phyloP scores from a whole-genome alignment of 768 basidiomycete species.

The Amanita brunnescens region DNA sequence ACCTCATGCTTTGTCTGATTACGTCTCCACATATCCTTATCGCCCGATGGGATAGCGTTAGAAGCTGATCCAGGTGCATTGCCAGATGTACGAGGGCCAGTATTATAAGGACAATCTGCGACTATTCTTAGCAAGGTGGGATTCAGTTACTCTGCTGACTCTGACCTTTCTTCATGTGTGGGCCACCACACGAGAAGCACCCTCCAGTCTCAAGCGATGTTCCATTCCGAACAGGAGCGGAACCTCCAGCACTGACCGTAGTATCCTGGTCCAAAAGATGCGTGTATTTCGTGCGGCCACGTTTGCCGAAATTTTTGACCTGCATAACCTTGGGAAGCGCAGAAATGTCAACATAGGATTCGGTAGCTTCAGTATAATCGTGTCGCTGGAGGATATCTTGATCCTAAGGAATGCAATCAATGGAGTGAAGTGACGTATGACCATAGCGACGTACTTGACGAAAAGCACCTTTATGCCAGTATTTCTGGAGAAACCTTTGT shows the following conservation, averaged over 20 bases:
- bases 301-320: slow-evolving; percentile 89
- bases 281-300: slow-evolving; percentile 91
- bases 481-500: slow-evolving; percentile 93
- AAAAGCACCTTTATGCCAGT: slow-evolving; percentile 99
- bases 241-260: slow-evolving; percentile 50
- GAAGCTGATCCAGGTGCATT: not conserved
- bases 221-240: slow-evolving; percentile 43
- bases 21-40: not conserved
- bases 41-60: not conserved
- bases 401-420: slow-evolving; percentile 38
- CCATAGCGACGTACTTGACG: slow-evolving; percentile 57
- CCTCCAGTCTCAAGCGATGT: slow-evolving; percentile 50
- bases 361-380: slow-evolving; percentile 87
- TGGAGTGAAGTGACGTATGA: not conserved
- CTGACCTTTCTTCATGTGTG: slow-evolving; percentile 85
- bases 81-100: slow-evolving; percentile 9
- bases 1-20: not conserved
- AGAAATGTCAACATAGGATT: slow-evolving; percentile 81
- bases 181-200: slow-evolving; percentile 92
- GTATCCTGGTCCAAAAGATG: slow-evolving; percentile 95
- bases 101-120: slow-evolving; percentile 46
- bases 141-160: not conserved
- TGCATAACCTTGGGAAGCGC: slow-evolving; percentile 94
- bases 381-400: slow-evolving; percentile 74
- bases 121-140: not conserved